These are phyloP conservation scores for Medicago arabica DNA, from an alignment of 306 rosid species.

Conservation along the genomic window DNA sequence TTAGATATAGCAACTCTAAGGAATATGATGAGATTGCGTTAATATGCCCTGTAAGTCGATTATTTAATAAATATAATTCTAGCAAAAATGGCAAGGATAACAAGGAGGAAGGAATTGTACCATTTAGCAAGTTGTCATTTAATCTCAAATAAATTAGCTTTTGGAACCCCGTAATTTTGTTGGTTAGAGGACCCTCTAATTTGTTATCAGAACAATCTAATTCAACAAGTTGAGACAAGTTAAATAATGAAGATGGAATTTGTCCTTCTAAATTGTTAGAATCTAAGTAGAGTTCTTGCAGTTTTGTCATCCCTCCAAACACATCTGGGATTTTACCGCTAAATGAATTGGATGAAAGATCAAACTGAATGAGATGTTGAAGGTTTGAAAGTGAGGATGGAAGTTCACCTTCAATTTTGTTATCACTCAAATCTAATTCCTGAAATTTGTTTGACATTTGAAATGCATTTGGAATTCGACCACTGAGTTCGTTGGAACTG, in stretches of 20 bases:
- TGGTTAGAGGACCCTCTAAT: neutral
- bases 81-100: neutral
- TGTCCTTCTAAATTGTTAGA: neutral
- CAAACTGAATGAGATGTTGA: neutral
- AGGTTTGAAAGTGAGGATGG: neutral
- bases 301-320: no score
- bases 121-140: neutral
- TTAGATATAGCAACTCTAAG: neutral
- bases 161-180: neutral
- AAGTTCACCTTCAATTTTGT: neutral
- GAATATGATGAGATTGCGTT: slow-evolving; percentile 3
- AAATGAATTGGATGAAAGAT: neutral
- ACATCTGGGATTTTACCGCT: neutral
- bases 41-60: neutral
- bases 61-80: neutral
- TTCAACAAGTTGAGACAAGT: neutral
- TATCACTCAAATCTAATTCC: neutral
- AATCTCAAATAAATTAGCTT: accelerated
- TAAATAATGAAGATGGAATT: neutral
- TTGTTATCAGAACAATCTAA: neutral
- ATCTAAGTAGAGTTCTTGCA: no score
- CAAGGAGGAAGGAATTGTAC: slow-evolving; percentile 7
- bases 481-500: neutral
- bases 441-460: neutral
- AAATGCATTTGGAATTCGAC: neutral